Evolutionary conservation across 805 yeast species (phyloP), one percentile per base, ranked within the genome.

Genomic region (Teunomyces stri): DNA sequence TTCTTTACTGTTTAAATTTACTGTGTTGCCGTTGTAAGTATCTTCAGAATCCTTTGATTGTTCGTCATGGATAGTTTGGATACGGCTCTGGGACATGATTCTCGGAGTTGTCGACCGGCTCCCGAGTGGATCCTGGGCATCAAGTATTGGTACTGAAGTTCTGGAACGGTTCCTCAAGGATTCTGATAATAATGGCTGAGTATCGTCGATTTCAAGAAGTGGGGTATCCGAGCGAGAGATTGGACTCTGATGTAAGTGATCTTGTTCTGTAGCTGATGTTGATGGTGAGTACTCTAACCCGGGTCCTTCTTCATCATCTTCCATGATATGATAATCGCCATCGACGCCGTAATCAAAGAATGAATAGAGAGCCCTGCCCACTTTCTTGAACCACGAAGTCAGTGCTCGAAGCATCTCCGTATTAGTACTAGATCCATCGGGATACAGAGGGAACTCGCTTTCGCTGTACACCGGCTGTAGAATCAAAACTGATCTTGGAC

Each of bases 401-500:
- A 45, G 29, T 9, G 27, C 33, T 49, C 30, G 20, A 28, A 48
- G 29, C 12, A 49, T 9, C 2, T 52, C 27, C 7, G 27, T 50
- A 15, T 39, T 41, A 30, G 43, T 50, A 43, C 65, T 68, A 2
- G 61, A 36, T 3, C 20, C 59, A 57, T 21, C 38, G 6, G 67
- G 45, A 28, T 43, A 40, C 37, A 45, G 15, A 11, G 65, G 50
- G 3, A 51, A 56, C 11, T 39, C 51, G 33, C 51, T 45, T 42
- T 54, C 66, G 57, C 59, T 69, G 57, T 56, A 67, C 27, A 74
- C 69, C 0, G 94, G 91, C 58, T 87, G 86, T 52, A 90, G 68
- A 20, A 88, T 82, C 42, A 90, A 64, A 0, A 86, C 88, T 9
- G 95, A 84, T 48, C 95, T 73, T 2, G 92, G 91, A 12, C 79